Evolutionary conservation across 352 stramenopile genomes (phyloP), one percentile per base, ranked within the genome.

Genomic region (Globisporangium perplexum): DNA sequence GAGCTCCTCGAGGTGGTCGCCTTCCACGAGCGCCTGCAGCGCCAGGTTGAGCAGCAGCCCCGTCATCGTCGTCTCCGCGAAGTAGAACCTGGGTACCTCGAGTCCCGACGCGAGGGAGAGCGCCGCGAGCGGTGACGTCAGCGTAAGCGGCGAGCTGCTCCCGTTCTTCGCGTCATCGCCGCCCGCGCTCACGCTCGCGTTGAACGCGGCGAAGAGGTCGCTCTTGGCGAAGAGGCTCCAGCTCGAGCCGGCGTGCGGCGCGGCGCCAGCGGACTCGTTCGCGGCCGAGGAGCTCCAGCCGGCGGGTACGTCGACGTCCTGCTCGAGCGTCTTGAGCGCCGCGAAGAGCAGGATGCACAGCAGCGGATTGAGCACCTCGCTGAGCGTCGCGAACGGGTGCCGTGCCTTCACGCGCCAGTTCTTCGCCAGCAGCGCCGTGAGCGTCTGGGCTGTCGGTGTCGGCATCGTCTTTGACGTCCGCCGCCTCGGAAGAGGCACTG

Each of bases 391-490:
- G 31, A 89, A 66, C 30, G 68, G 65, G 50, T 88, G 76, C 15
- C 83, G 73, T 46, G 66, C 66, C 65, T 91, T 91, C 51, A 91
- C 63, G 50, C 76, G 62, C 68, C 69, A 87, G 65, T 94, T 91
- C 68, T 92, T 94, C 17, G 31, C 18, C 42, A 92, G 66, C 22
- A 94, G 63, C 22, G 80, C 73, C 24, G 62, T 56, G 24, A 81
- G 41, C 46, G 64, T 57, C 4, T 15, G 7, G 8, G 26, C 2
- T n/a, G 4, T 33, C 30, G n/a, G 8, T 39, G 28, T 26, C 23
- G 33, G 3, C 24, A 5, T n/a, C 17, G 28, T 10, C 7, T 31
- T n/a, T 31, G 15, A 8, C 31, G 33, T 39, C 33, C 33, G 31
- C 3, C 31, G 31, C 10, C 31, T 38, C 31, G 31, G 33, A 39